A percentile compares a stretch with the other conserved stretches of the same genome.
phyloP scores from a whole-genome alignment of 495 filamentous ascomycete genomes.

The Penicillium arizonense region DNA sequence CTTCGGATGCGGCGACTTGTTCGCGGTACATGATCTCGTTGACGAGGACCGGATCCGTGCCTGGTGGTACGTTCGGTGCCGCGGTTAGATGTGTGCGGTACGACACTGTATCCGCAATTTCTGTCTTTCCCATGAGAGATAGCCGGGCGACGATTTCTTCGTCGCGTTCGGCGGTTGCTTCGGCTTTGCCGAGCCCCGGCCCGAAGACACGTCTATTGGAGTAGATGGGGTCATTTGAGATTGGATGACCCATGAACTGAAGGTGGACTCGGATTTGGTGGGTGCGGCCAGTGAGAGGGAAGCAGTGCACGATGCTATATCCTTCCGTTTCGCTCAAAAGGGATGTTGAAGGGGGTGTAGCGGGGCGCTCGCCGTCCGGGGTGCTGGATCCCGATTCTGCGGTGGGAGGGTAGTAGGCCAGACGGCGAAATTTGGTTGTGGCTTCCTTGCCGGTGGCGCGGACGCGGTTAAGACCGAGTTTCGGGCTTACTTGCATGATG shows the following conservation, averaged over 20 bases:
- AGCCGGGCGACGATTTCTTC: conserved; percentile 85
- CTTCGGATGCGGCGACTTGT: conserved; percentile 84
- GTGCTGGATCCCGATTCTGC: conserved; percentile 14
- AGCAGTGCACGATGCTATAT: conserved; percentile 92
- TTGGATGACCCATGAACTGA: conserved; percentile 91
- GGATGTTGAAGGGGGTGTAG: conserved; percentile 24
- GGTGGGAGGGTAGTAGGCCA: conserved; percentile 77
- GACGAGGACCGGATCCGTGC: conserved; percentile 36
- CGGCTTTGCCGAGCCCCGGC: conserved; percentile 67
- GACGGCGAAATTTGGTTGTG: conserved; percentile 81
- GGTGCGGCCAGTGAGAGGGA: conserved; percentile 89
- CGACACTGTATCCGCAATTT: conserved; percentile 83
- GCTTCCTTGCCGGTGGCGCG: conserved; percentile 89
- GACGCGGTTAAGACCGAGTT: conserved; percentile 89
- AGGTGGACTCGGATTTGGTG: conserved; percentile 95
- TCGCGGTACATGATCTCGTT: conserved; percentile 45
- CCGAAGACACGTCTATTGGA: conserved; percentile 92
- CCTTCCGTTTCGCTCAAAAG: conserved; percentile 51
- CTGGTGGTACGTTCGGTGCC: conserved; percentile 38
- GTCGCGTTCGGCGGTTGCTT: conserved; percentile 67
- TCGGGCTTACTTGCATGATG: conserved; percentile 90
- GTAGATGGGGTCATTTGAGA: conserved; percentile 96
- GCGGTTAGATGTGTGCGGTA: conserved; percentile 57
- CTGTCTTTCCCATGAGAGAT: conserved; percentile 88
- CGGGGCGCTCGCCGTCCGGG: conserved; percentile 30